Evolutionary conservation across 768 basidiomycete genomes (phyloP), one percentile per base, ranked within the genome.

Genomic region (Pleurotus tuoliensis): DNA sequence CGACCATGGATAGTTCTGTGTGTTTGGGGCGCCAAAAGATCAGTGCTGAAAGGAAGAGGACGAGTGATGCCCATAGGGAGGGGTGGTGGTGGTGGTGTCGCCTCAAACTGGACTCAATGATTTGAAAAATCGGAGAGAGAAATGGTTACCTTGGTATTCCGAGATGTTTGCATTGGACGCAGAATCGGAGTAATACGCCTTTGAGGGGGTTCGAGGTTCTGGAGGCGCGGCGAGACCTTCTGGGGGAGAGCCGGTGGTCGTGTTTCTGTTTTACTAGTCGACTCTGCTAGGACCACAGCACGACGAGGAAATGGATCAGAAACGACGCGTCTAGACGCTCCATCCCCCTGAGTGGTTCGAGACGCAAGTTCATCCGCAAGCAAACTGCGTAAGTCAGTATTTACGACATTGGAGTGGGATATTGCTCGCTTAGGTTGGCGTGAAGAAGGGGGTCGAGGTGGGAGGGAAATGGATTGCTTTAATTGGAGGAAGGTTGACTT

Each of bases 1-100:
- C 76, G 76, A 0, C 82, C 82, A 43, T 75, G 68, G 1, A 72
- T 60, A 16, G 76, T 66, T 64, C 82, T 83, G 65, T 81, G 78
- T 3, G 74, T 73, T 58, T 77, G 71, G 5, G 74, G 67, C 27
- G 51, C 61, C 51, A 80, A 64, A 5, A 67, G 55, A 7, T 44
- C 27, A 5, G 76, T 77, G n/a, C 68, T 72, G 22, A 80, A 64
- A n/a, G 71, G 67, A 16, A 55, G 37, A 20, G 78, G 77, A 16
- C 73, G 66, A 24, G 64, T 68, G 3, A 73, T 73, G 22, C 75
- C 77, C 5, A 77, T 56, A 5, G 70, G 66, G 18, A 70, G 51
- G 12, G 51, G 48, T 11, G 30, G 30, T 11, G 30, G 30, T 22
- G 30, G 30, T 27, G 18, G n/a, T 25, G 27, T 30, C 25, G n/a